phyloP scores from a whole-genome alignment of 371 early-diverging fungal species.

The Entomophthora muscae region DNA sequence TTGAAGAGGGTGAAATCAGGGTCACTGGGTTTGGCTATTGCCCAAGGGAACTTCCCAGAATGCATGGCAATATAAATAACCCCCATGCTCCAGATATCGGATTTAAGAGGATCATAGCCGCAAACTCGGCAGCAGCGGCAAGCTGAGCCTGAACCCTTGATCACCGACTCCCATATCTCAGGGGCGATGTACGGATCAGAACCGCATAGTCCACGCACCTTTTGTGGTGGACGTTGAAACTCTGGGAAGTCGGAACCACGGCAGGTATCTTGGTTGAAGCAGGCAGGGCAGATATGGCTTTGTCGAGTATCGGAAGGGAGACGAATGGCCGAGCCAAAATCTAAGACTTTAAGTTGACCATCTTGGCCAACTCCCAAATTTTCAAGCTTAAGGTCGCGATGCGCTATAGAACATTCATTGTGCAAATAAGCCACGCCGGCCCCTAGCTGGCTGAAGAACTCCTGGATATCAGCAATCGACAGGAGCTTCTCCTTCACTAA shows the following conservation, averaged over 20 bases:
- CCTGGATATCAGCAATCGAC: background rate
- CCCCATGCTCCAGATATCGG: constrained; percentile 31
- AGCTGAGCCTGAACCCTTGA: background rate
- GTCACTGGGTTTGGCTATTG: constrained; percentile 19
- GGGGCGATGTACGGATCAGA: constrained; percentile 35
- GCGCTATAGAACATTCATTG: constrained; percentile 52
- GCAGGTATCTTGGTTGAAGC: constrained; percentile 1
- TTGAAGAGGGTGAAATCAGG: constrained; percentile 7
- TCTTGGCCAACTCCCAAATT: constrained; percentile 51
- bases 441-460: constrained; percentile 43
- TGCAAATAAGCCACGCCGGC: constrained; percentile 59
- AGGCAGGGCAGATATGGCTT: constrained; percentile 18
- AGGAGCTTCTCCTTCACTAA: background rate
- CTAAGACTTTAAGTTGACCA: constrained; percentile 76
- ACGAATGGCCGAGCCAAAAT: constrained; percentile 45
- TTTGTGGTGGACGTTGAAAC: background rate
- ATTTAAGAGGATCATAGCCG: constrained; percentile 22
- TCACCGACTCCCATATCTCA: constrained; percentile 18
- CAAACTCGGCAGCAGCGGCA: constrained; percentile 23
- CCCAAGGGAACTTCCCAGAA: constrained; percentile 23
- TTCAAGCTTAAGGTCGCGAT: constrained; percentile 64
- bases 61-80: constrained; percentile 25
- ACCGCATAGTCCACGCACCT: constrained; percentile 19
- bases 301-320: background rate
- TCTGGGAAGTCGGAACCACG: background rate